These are phyloP conservation scores for Paraconiothyrium sp. DNA, from an alignment of 2,329 filamentous ascomycete genomes.

Conservation along the genomic window DNA sequence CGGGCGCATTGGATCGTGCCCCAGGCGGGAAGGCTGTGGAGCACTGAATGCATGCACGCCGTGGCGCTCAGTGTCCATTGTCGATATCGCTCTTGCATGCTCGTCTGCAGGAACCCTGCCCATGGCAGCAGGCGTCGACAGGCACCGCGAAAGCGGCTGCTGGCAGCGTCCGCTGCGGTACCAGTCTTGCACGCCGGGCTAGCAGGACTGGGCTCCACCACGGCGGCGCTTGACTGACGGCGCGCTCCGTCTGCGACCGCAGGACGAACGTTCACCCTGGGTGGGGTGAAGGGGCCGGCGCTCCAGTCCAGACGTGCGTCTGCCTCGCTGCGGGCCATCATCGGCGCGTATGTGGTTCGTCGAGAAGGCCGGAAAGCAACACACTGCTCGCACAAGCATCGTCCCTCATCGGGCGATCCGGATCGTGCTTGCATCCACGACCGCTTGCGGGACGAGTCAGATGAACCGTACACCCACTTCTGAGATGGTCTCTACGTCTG, in stretches of 20 bases:
- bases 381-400: not conserved
- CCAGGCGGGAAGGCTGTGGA: not conserved
- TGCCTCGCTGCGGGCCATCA: not conserved
- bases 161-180: slow-evolving; percentile 1
- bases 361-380: not conserved
- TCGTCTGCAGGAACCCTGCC: not conserved
- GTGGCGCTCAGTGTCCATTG: not conserved
- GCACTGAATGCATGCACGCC: not conserved
- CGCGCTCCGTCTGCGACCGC: not conserved
- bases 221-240: not conserved
- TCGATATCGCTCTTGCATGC: too few species aligned
- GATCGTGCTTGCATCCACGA: not conserved
- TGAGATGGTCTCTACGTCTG: not conserved
- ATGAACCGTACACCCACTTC: not conserved
- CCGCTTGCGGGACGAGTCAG: not conserved
- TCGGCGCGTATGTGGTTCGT: not conserved
- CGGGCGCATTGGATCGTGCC: not conserved
- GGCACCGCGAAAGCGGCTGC: not conserved
- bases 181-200: not conserved
- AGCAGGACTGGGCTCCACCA: not conserved
- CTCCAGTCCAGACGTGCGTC: too few species aligned
- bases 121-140: not conserved
- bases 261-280: slow-evolving; percentile 2
- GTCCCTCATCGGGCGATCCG: not conserved
- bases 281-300: not conserved